These are phyloP conservation scores for Russula olivacea DNA, from an alignment of 768 basidiomycete genomes.

Conservation along the genomic window DNA sequence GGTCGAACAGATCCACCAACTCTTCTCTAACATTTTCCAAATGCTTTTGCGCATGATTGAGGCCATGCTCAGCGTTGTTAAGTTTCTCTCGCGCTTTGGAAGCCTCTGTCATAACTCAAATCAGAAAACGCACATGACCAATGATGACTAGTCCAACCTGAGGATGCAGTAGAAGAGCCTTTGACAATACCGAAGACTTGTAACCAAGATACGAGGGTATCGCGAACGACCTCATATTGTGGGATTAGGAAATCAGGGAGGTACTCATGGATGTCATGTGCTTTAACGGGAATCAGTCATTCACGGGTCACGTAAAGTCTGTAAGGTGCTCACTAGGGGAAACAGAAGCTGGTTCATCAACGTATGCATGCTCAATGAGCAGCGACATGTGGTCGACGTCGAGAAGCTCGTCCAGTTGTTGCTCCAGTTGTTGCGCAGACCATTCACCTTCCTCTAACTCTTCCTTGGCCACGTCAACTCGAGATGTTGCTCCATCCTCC, in stretches of 20 bases:
- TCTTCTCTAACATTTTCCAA: slow-evolving; percentile 51
- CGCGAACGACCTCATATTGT: slow-evolving; percentile 62
- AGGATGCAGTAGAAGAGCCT: slow-evolving; percentile 34
- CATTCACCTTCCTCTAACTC: slow-evolving; percentile 55
- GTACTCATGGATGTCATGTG: slow-evolving; percentile 75
- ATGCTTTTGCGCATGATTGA: slow-evolving; percentile 48
- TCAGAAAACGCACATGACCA: neutral
- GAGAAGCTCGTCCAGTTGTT: slow-evolving; percentile 51
- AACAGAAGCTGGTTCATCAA: slow-evolving; percentile 37
- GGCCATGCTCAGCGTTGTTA: slow-evolving; percentile 54
- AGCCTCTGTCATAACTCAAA: slow-evolving; percentile 39
- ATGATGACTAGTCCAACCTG: slow-evolving; percentile 33
- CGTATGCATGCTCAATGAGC: slow-evolving; percentile 67
- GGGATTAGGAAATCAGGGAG: slow-evolving; percentile 78
- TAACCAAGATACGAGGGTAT: slow-evolving; percentile 56
- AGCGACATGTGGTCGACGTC: slow-evolving; percentile 66
- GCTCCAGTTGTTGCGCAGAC: slow-evolving; percentile 53
- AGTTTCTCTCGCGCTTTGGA: slow-evolving; percentile 57
- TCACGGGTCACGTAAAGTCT: neutral
- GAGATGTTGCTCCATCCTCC: slow-evolving; percentile 26
- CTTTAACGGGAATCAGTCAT: slow-evolving; percentile 39
- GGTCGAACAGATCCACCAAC: slow-evolving; percentile 58
- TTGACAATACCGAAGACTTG: slow-evolving; percentile 55
- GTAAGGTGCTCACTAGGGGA: slow-evolving; percentile 44
- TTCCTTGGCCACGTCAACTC: slow-evolving; percentile 25